phyloP scores from a whole-genome alignment of 164 flowering plant species.

The Warburgia ugandensis region DNA sequence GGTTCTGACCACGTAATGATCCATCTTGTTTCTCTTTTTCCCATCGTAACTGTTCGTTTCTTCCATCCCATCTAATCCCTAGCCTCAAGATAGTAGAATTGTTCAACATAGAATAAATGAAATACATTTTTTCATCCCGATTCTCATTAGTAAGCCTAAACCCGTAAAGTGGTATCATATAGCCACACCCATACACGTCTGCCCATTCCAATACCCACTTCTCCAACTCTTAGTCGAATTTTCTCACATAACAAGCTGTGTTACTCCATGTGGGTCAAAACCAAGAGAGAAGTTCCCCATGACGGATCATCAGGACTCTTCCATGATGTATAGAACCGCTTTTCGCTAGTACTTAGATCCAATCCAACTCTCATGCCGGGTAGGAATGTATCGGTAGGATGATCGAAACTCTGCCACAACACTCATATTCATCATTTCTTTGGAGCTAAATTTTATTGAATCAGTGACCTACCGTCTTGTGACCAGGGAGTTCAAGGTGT shows the following conservation, averaged over 20 bases:
- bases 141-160: constrained; percentile 22
- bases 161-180: constrained; percentile 25
- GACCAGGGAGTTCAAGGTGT: too few species aligned
- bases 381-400: constrained; percentile 1
- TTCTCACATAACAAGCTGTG: constrained; percentile 3
- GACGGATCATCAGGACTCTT: neutral
- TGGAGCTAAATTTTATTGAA: neutral
- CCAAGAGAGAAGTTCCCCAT: neutral
- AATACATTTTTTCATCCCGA: constrained; percentile 16
- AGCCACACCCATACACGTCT: constrained; percentile 35
- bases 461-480: too few species aligned
- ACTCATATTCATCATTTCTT: neutral
- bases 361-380: neutral
- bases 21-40: constrained; percentile 27
- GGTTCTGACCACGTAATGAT: constrained; percentile 24
- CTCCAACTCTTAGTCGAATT: constrained; percentile 34
- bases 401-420: constrained; percentile 4
- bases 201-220: constrained; percentile 50
- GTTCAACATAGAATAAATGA: constrained; percentile 28
- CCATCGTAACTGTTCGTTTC: constrained; percentile 39
- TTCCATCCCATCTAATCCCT: constrained; percentile 32
- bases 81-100: constrained; percentile 27
- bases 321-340: neutral
- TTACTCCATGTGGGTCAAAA: constrained; percentile 16
- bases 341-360: neutral